Evolutionary conservation across 352 stramenopile genomes (phyloP).

Genomic region (Phytophthora pistaciae): DNA sequence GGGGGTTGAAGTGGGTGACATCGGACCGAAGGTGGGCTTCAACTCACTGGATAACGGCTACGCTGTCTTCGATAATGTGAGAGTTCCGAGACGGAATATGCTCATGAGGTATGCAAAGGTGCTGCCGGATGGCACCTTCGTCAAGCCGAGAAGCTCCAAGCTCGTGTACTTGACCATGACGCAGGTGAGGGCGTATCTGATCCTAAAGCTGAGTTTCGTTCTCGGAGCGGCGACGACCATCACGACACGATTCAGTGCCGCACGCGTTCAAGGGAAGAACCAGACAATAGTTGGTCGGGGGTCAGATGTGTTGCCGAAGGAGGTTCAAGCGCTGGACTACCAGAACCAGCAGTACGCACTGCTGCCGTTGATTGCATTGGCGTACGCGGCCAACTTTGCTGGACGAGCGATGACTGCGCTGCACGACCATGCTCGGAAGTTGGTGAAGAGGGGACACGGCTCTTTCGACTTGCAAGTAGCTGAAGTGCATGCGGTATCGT

Average conservation of each 20-base stretch:
- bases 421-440: conserved; percentile 16
- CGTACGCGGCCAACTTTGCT: conserved; percentile 34
- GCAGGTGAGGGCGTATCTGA: conserved; percentile 44
- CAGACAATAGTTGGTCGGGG: conserved; percentile 23
- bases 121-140: conserved; percentile 57
- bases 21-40: conserved; percentile 35
- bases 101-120: conserved; percentile 46
- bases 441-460: conserved; percentile 17
- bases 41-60: conserved; percentile 39
- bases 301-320: conserved; percentile 35
- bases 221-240: conserved; percentile 46
- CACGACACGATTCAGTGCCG: conserved; percentile 59
- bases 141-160: conserved; percentile 67
- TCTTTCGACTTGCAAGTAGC: conserved; percentile 14
- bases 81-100: conserved; percentile 33
- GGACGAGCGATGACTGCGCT: conserved; percentile 19
- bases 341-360: conserved; percentile 59
- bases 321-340: conserved; percentile 61
- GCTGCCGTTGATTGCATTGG: conserved; percentile 45
- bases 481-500: conserved; percentile 35
- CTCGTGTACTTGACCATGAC: conserved; percentile 73
- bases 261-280: conserved; percentile 49
- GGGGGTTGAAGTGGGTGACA: conserved; percentile 32
- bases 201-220: conserved; percentile 33
- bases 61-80: conserved; percentile 28